phyloP scores from a whole-genome alignment of 352 stramenopile species.

The Phytophthora niederhauseri region DNA sequence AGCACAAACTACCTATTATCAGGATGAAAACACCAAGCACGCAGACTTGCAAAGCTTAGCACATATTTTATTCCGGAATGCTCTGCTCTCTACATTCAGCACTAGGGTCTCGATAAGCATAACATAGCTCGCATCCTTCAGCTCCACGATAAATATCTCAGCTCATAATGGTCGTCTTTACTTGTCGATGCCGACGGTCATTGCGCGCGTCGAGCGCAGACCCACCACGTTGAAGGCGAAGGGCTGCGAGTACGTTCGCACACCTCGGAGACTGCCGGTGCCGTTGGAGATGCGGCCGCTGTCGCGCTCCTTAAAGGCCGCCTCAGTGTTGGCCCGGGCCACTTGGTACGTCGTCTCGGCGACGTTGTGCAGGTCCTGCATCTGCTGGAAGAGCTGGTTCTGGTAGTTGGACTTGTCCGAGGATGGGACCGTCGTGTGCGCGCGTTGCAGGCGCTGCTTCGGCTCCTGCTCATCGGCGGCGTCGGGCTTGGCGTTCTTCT shows the following conservation, averaged over 20 bases:
- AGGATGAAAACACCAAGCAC: background rate
- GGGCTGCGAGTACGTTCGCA: slow-evolving; percentile 47
- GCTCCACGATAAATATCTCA: slow-evolving; percentile 41
- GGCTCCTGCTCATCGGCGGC: slow-evolving; percentile 7
- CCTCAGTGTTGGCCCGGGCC: slow-evolving; percentile 58
- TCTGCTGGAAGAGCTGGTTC: slow-evolving; percentile 73
- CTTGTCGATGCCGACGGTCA: slow-evolving; percentile 39
- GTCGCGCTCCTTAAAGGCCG: slow-evolving; percentile 47
- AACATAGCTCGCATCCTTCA: slow-evolving; percentile 16
- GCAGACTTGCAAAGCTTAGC: slow-evolving; percentile 15
- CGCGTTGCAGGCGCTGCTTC: slow-evolving; percentile 25
- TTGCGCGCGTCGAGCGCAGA: slow-evolving; percentile 43
- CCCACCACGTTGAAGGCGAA: slow-evolving; percentile 51
- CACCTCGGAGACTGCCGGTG: slow-evolving; percentile 20
- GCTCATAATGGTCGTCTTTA: slow-evolving; percentile 29
- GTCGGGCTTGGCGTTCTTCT: slow-evolving; percentile 15
- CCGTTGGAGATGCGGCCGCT: slow-evolving; percentile 30
- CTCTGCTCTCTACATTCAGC: background rate
- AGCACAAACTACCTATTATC: slow-evolving; percentile 7
- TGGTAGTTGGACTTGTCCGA: slow-evolving; percentile 44
- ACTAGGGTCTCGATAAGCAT: slow-evolving; percentile 1
- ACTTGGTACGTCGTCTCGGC: slow-evolving; percentile 75
- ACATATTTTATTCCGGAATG: slow-evolving; percentile 27
- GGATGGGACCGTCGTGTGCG: slow-evolving; percentile 35
- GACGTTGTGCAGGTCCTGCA: slow-evolving; percentile 70